phyloP scores from a whole-genome alignment of 805 yeast genomes.

The Scheffersomyces lignosus region DNA sequence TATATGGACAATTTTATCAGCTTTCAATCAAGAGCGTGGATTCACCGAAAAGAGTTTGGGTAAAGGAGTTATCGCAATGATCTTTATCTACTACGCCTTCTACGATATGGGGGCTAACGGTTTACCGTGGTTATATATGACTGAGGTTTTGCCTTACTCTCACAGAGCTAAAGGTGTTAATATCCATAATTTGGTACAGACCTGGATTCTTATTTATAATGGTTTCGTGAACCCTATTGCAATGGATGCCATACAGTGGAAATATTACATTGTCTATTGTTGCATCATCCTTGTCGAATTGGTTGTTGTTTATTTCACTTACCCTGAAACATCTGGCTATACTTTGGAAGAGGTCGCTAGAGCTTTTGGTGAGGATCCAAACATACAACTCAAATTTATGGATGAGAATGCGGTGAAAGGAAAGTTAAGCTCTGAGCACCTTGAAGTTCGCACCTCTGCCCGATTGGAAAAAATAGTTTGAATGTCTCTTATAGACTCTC shows the following conservation, averaged over 20 bases:
- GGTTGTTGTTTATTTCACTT: conserved; percentile 29
- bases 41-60: conserved; percentile 41
- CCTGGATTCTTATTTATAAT: conserved; percentile 19
- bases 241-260: conserved; percentile 42
- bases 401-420: neutral
- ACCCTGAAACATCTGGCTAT: conserved; percentile 44
- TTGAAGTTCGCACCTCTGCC: too few relatives aligned
- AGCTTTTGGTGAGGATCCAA: conserved; percentile 37
- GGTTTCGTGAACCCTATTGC: conserved; percentile 29
- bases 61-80: conserved; percentile 51
- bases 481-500: too few relatives aligned
- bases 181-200: conserved; percentile 22
- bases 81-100: conserved; percentile 45
- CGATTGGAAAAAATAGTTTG: too few relatives aligned
- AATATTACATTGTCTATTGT: conserved; percentile 44
- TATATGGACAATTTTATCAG: conserved; percentile 47
- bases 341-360: conserved; percentile 45
- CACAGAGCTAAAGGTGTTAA: conserved; percentile 44
- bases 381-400: neutral
- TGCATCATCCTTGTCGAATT: conserved; percentile 29
- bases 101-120: conserved; percentile 47
- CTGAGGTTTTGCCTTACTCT: conserved; percentile 41
- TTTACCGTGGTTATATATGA: conserved; percentile 45
- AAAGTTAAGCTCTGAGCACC: neutral
- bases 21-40: conserved; percentile 42